Evolutionary conservation across 169 alveolate genomes (phyloP).

Genomic region (Cryptosporidium sp.): DNA sequence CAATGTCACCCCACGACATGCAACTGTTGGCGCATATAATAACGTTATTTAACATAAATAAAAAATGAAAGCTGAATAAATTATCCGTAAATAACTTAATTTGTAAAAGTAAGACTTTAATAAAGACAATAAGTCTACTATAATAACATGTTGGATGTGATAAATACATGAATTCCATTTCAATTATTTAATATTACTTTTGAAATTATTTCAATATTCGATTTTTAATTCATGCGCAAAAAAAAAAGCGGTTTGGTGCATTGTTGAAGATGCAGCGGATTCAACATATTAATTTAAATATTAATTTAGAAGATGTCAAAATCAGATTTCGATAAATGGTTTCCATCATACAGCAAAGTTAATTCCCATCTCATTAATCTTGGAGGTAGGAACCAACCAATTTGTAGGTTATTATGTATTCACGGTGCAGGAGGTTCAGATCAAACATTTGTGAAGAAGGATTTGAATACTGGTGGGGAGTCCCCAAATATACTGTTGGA

Average conservation of each 20-base stretch:
- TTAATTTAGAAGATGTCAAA: constrained; percentile 3
- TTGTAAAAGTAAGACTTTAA: not conserved
- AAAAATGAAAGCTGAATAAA: not conserved
- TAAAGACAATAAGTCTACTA: not conserved
- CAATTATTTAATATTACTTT: too few relatives aligned
- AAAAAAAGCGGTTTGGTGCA: not conserved
- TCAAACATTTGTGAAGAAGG: constrained; percentile 48
- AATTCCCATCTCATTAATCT: constrained; percentile 16
- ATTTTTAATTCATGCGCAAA: not conserved
- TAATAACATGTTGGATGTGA: not conserved
- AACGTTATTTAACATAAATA: not conserved
- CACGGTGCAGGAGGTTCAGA: constrained; percentile 77
- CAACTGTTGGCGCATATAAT: constrained; percentile 9
- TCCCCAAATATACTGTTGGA: constrained; percentile 37
- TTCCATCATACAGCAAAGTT: constrained; percentile 51
- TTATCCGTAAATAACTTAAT: not conserved
- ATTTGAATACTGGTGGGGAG: not conserved
- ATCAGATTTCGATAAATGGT: constrained; percentile 54
- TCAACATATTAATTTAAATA: not conserved
- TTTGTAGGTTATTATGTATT: constrained; percentile 48
- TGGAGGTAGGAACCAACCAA: not conserved
- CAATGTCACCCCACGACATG: constrained; percentile 76
- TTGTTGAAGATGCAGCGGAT: not conserved
- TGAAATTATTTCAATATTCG: not conserved
- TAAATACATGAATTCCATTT: not conserved